A percentile compares a stretch with the other conserved stretches of the same genome.
These are phyloP conservation scores for Fusarium tupiense DNA, from an alignment of 2,329 filamentous ascomycete species.

Conservation along the genomic window DNA sequence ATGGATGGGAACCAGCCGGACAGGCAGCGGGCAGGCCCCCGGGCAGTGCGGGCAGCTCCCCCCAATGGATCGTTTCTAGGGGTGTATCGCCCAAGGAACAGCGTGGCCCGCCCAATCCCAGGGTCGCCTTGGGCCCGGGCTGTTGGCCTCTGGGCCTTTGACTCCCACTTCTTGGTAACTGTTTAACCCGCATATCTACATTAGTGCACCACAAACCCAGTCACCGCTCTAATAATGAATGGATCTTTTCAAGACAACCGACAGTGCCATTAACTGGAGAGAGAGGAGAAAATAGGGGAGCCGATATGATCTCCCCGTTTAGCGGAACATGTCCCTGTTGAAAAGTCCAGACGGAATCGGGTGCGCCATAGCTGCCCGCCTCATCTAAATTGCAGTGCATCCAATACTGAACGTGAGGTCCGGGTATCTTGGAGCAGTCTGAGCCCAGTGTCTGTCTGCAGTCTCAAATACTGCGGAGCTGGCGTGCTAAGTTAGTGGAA, in stretches of 20 bases:
- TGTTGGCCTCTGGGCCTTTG: not conserved
- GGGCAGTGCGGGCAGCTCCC: not conserved
- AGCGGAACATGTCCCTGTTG: slow-evolving; percentile 22
- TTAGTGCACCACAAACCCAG: slow-evolving; percentile 25
- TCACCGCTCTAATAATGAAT: slow-evolving; percentile 33
- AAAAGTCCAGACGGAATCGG: slow-evolving; percentile 18
- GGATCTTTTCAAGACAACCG: slow-evolving; percentile 16
- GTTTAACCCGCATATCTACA: slow-evolving; percentile 24
- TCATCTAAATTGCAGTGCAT: slow-evolving; percentile 14
- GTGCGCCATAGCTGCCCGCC: slow-evolving; percentile 23
- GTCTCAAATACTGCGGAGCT: not conserved
- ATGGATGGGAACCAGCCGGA: not conserved
- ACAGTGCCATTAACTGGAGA: slow-evolving; percentile 8
- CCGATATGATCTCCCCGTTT: slow-evolving; percentile 5
- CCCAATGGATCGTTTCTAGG: slow-evolving; percentile 1
- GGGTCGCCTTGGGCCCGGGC: not conserved
- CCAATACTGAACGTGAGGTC: not conserved
- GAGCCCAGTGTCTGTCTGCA: not conserved
- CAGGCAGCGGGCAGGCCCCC: not conserved
- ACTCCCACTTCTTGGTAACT: slow-evolving; percentile 15
- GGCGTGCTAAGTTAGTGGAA: slow-evolving; percentile 5
- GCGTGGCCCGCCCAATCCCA: slow-evolving; percentile 1
- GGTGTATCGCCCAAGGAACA: not conserved
- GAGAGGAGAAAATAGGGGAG: slow-evolving; percentile 15
- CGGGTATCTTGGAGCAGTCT: not conserved